phyloP scores from a whole-genome alignment of 305 asterid genomes.

The Solanum hybrid region DNA sequence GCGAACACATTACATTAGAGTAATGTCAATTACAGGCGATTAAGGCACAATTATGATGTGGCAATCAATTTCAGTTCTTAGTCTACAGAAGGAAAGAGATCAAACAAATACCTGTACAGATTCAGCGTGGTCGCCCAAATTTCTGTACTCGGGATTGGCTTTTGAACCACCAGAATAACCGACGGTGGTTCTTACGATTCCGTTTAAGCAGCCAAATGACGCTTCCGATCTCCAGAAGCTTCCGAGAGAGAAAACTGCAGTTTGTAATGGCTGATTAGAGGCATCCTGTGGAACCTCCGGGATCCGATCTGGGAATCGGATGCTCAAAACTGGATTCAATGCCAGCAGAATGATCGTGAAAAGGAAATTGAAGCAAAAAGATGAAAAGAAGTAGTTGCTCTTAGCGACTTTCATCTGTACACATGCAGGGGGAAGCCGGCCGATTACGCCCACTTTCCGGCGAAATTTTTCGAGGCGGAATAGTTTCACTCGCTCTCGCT shows the following conservation, averaged over 20 bases:
- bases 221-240: slow-evolving; percentile 99
- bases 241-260: slow-evolving; percentile 80
- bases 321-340: slow-evolving; percentile 29
- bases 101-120: slow-evolving; percentile 53
- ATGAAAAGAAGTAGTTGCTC: neutral
- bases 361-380: neutral
- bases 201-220: slow-evolving; percentile 81
- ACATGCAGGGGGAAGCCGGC: neutral
- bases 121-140: slow-evolving; percentile 87
- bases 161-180: slow-evolving; percentile 88
- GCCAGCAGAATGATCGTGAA: slow-evolving; percentile 18
- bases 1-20: neutral
- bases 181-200: slow-evolving; percentile 66
- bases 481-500: neutral
- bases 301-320: slow-evolving; percentile 68
- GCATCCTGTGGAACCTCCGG: slow-evolving; percentile 18
- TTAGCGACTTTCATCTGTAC: slow-evolving; percentile 1
- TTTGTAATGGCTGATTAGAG: slow-evolving; percentile 40
- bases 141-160: slow-evolving; percentile 71
- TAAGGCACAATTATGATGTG: neutral
- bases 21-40: neutral
- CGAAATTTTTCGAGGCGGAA: neutral
- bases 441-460: neutral
- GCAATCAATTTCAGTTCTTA: neutral
- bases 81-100: neutral